These are phyloP conservation scores for Meyerozyma smithsonii DNA, from an alignment of 1,139 yeast species.

Conservation along the genomic window DNA sequence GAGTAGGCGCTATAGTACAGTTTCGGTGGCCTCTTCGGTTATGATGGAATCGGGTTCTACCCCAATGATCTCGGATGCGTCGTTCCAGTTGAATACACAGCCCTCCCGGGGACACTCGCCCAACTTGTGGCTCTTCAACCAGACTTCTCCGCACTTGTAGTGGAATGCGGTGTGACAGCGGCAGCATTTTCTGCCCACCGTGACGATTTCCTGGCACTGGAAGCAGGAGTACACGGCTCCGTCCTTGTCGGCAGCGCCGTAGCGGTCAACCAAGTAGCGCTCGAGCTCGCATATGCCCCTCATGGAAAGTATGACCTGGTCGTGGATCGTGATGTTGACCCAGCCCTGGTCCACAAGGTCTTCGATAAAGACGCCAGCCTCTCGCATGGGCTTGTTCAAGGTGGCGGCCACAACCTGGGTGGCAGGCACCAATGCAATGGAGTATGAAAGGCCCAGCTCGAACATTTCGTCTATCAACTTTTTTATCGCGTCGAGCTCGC, in stretches of 20 bases:
- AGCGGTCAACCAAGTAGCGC: constrained; percentile 38
- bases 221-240: constrained; percentile 45
- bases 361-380: constrained; percentile 32
- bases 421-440: constrained; percentile 27
- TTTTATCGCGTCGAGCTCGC: constrained; percentile 48
- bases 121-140: constrained; percentile 19
- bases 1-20: constrained; percentile 17
- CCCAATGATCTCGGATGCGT: constrained; percentile 15
- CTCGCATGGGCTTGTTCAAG: constrained; percentile 23
- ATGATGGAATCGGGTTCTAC: constrained; percentile 13
- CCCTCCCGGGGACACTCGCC: constrained; percentile 13
- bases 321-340: constrained; percentile 30
- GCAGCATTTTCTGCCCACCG: constrained; percentile 44
- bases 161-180: constrained; percentile 45
- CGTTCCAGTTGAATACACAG: constrained; percentile 7
- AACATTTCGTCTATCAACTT: constrained; percentile 44
- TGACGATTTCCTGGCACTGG: constrained; percentile 55
- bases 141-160: constrained; percentile 41
- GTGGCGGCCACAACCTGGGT: constrained; percentile 21
- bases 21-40: not conserved
- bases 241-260: constrained; percentile 27
- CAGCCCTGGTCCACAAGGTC: constrained; percentile 50
- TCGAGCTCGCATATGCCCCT: constrained; percentile 46
- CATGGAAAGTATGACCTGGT: constrained; percentile 33
- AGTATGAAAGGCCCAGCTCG: constrained; percentile 20